Percentiles rank a stretch among this genome's conserved stretches.
Evolutionary conservation across 1,284 basidiomycete species (phyloP).

Genomic region (Ganoderma lingzhi): DNA sequence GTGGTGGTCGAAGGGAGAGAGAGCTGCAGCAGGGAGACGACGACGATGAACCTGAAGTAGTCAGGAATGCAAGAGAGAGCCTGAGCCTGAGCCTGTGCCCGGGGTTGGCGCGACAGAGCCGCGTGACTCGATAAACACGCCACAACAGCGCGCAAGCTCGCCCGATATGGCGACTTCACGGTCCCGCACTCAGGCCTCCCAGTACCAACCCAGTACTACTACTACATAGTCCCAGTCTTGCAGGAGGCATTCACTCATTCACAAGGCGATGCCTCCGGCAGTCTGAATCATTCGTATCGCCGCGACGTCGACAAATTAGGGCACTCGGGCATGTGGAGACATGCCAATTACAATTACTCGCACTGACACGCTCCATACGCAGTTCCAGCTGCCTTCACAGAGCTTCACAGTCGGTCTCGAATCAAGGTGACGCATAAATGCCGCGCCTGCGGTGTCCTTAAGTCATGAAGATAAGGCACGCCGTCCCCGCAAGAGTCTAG

Average conservation of each 20-base stretch:
- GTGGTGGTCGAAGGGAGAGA: conserved; percentile 17
- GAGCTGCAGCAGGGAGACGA: conserved; percentile 25
- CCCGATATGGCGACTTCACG: conserved; percentile 32
- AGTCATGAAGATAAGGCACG: neutral
- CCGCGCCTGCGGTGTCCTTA: neutral
- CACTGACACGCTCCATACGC: neutral
- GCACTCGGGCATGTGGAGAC: neutral
- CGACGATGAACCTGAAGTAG: conserved; percentile 37
- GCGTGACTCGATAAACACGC: conserved; percentile 45
- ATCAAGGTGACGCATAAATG: neutral
- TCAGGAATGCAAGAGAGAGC: conserved; percentile 36
- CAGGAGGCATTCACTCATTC: neutral
- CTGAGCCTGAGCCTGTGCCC: conserved; percentile 9
- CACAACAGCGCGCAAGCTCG: conserved; percentile 41
- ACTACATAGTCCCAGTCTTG: no score
- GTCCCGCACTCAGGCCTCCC: neutral
- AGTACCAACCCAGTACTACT: no score
- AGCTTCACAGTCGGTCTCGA: conserved; percentile 4
- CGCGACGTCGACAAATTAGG: conserved; percentile 1
- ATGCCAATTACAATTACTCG: neutral
- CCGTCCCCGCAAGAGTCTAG: neutral
- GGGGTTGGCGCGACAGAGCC: conserved; percentile 34
- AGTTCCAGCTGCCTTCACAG: neutral
- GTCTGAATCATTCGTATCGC: neutral
- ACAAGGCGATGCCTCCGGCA: neutral